Base-by-base conservation (phyloP, 2,329 filamentous ascomycete genomes). In the Cladosporium sp. region DNA sequence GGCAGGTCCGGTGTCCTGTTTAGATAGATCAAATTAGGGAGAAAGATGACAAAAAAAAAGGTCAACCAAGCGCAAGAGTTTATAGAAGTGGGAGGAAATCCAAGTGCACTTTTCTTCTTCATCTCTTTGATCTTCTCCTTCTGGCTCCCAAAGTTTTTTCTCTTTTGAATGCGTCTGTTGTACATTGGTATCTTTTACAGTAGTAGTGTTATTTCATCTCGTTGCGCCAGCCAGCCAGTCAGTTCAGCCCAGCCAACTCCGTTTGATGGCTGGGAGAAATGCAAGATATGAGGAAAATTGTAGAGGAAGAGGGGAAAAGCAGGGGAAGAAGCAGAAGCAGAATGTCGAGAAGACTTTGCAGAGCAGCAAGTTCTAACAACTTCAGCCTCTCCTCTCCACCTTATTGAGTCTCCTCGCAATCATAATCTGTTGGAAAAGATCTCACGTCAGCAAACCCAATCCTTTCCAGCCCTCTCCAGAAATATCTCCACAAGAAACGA, bases 361-460 rank as follows among this genome's bases (percentile, higher is more conserved):
- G 13, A 35, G 7, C 25, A 18, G 5, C 1, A 22, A 13, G 25
- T 22, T 49, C 25, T 30, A 7, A 1, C 15, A n/a, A 15, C 32
- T 16, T 35, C 32, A 35, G 4, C 66, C 68, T 58, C 72, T 74
- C 57, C 81, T 72, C 54, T 82, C 78, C 51, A 80, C 69, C 57
- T 70, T 75, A 67, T 84, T 84, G 61, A 83, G 62, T 61, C 72
- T 79, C 58, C 74, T 70, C 38, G 80, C 79, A 29, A 76, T 83
- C 66, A 74, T 73, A 59, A 80, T 80, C 78, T 82, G 56, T 19
- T n/a, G n/a, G n/a, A n/a, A 20, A 36, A 36, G 13, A n/a, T n/a
- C 16, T 38, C 39, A 42, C 11, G 35, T 54, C 51, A 56, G 47
- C 46, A 41, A 38, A n/a, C 36, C 15, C 41, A 36, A 27, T 19